These are phyloP conservation scores for Batkoa obscura DNA, from an alignment of 371 early-diverging fungal genomes.

Conservation along the genomic window DNA sequence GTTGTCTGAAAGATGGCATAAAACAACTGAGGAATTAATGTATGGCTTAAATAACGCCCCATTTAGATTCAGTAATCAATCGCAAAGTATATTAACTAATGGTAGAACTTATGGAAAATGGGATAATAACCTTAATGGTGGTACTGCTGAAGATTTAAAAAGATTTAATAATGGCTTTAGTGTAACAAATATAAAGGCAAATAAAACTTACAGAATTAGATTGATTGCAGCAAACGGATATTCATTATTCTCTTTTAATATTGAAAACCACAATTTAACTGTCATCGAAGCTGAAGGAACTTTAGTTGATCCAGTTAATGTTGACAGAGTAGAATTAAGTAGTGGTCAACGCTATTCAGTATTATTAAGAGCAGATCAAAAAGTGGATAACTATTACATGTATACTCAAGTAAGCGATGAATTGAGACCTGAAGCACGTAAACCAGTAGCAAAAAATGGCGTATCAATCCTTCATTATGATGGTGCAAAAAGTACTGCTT, in stretches of 20 bases:
- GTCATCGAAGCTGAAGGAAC: not conserved
- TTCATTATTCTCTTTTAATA: not conserved
- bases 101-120: not conserved
- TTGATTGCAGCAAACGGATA: not conserved
- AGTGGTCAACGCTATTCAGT: not conserved
- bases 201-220: not conserved
- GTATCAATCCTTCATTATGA: not conserved
- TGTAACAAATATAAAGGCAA: not conserved
- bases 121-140: too few relatives aligned
- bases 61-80: not conserved
- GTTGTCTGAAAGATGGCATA: not conserved
- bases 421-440: too few relatives aligned
- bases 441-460: not conserved
- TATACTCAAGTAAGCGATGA: too few relatives aligned
- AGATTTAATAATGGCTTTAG: too few relatives aligned
- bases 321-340: not conserved
- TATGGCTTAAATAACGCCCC: not conserved
- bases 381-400: not conserved
- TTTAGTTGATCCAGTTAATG: not conserved
- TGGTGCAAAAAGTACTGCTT: not conserved
- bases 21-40: not conserved
- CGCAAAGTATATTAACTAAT: not conserved
- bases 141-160: too few relatives aligned
- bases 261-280: not conserved
- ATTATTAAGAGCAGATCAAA: not conserved